Evolutionary conservation across 768 basidiomycete species (phyloP), one percentile per base, ranked within the genome.

Genomic region (Naganishia vaughanmartiniae): DNA sequence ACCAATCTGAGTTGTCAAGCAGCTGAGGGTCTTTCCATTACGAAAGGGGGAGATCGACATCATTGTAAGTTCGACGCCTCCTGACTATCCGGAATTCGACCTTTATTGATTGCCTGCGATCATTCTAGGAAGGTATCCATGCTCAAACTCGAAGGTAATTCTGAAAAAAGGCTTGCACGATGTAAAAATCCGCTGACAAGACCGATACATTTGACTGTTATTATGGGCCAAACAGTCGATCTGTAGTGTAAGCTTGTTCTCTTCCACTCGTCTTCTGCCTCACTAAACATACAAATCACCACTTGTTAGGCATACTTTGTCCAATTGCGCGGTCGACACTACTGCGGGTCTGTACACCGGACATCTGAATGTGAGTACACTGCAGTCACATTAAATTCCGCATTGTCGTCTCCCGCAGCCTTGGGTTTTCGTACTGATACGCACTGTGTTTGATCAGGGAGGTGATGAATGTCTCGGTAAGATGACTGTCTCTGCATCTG

Each of bases 31-130:
- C 2, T 26, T 51, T 36, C 31, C 26, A 26, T n/a, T 36, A 39
- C 36, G 34, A 7, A 42, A 80, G 80, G 80, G 80, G 26, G 80
- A 81, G 66, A 78, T 81, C 19, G 80, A 81, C 63, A 78, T 81
- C 30, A 67, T 81, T 6, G 80, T 78, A 31, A 65, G 78, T 69
- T 15, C 48, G 6, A 7, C 2, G 28, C 17, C 17, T 19, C 10
- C 31, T 17, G 19, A 24, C 11, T 55, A 48, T 65, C 46, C 6
- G 48, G 24, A 51, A n/a, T 26, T 5, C 14, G 17, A 9, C 21
- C 15, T 46, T 46, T n/a, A 12, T 14, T 51, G 48, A 51, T 51
- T 14, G 4, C 12, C 4, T 51, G n/a, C 24, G 7, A 51, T 24
- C 21, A 26, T 51, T 33, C 30, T 36, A 80, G 79, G 79, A 80